Base-by-base conservation (phyloP, 495 filamentous ascomycete genomes). In the Aspergillus egyptiacus region DNA sequence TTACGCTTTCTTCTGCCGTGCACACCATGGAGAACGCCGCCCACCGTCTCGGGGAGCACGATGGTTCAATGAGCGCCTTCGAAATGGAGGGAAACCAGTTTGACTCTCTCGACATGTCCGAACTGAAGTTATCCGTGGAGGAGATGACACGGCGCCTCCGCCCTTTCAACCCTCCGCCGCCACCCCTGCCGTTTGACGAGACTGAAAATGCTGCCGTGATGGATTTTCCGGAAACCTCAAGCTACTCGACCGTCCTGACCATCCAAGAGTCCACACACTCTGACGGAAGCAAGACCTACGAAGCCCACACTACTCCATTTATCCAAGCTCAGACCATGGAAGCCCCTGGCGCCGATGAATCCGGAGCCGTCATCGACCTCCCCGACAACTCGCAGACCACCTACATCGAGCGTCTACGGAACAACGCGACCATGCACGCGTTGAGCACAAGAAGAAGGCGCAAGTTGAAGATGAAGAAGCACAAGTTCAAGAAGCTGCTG, bases 401-500 rank as follows among this genome's bases (percentile, higher is more conserved):
- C 36, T 71, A 74, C 33, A 63, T 70, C 35, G 71, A 74, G 57
- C 69, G 69, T 33, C 36, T 61, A 44, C 62, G 58, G 15, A 62
- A 69, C 51, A 65, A 66, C 55, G 57, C 53, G 7, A 61, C 68
- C 41, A 71, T 75, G 74, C 69, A 79, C 23, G 73, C 83, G 14
- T 86, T 99, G 58, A 93, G 87, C 66, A 93, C 96, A 50, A 85
- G 82, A 69, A 77, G 94, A 68, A 85, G 89, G 53, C 76, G 89
- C 60, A 89, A 87, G 70, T 70, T 91, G 64, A 95, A 91, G 81
- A 98, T 98, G 91, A 98, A 98, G 87, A 98, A 97, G 78, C 91
- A 97, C 75, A 98, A 98, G 81, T 94, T 95, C 67, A 97, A 96
- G 91, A 97, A 97, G 81, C 76, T 99, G 52, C 87, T 95, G 86